Evolutionary conservation across 495 filamentous ascomycete genomes (phyloP), one percentile per base, ranked within the genome.

Genomic region (Viridothelium virens): DNA sequence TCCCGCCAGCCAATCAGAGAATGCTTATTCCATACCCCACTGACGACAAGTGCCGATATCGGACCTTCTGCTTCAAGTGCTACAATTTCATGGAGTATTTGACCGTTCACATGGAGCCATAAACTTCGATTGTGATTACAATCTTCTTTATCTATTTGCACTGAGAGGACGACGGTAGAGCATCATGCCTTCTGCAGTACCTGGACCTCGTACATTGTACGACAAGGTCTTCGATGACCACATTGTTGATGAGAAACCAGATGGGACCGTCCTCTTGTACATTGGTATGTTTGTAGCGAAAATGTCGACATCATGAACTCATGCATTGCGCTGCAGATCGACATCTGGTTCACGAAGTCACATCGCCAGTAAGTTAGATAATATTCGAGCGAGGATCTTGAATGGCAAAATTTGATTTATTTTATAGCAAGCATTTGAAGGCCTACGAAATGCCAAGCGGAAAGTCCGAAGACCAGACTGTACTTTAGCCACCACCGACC

Each of bases 291-390:
- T 31, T 69, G 37, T 56, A n/a, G 31, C 18, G 14, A 34, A 25
- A 25, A 25, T 25, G 25, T 25, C 25, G 25, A 25, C 25, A 25
- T 25, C 25, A 25, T 25, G 25, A 25, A 25, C 25, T 25, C 25
- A 25, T 25, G 25, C 25, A 25, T 25, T 25, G 25, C 25, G 25
- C 25, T 14, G 18, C 18, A 59, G 90, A 95, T 77, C 84, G 94
- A 76, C 94, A 98, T 82, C 84, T 98, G 46, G 91, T 97, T 64
- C 94, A 98, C 74, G 94, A 98, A 83, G 94, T 98, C 74, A 97
- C 94, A 63, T 96, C 93, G 64, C 94, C 94, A 41, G 88, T 90
- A 78, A 72, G 83, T 25, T 25, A 25, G 25, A 25, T 25, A 25
- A 25, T 25, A 25, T 25, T 25, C 25, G 25, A 25, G 25, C 25